Evolutionary conservation across 805 yeast genomes (phyloP), one percentile per base, ranked within the genome.

Genomic region (Candida anglica): DNA sequence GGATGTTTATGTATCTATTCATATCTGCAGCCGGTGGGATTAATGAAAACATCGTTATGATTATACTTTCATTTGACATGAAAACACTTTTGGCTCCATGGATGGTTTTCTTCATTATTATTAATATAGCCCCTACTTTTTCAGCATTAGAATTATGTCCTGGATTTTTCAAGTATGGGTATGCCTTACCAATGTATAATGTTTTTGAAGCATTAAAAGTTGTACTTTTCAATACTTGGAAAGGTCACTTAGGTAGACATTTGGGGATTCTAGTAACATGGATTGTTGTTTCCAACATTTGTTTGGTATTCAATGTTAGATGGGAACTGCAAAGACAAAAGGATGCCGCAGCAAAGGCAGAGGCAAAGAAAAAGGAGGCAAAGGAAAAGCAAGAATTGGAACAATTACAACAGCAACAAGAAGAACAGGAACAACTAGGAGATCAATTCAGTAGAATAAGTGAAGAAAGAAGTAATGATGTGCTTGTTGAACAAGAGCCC

Each of bases 171-270:
- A 47, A 57, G 27, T 60, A 50, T 36, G 69, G 68, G 1, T 61
- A 63, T 40, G 64, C 62, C 9, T 37, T 60, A 42, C 68, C 66
- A 3, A 58, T 61, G 61, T 51, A 41, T 40, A 57, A 59, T 30
- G 46, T 52, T 0, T 60, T 51, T 30, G 60, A 58, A 32, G 50
- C 55, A 1, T 44, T 58, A 34, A 56, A 50, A 37, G 63, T 61
- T 14, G 52, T 60, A 6, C 57, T 60, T 33, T 61, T 59, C 30
- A 34, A 60, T 35, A 58, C 63, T 3, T 56, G 56, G 53, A 58
- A 56, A 41, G 63, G 62, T 3, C 34, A 46, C 5, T 34, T 60
- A 33, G 66, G 64, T 1, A 47, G 59, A 21, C 47, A 56, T 33
- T 42, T 56, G 16, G 68, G 58, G 0, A 34, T 60, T 1, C 38